Evolutionary conservation across 1,139 yeast genomes (phyloP), one percentile per base, ranked within the genome.

Genomic region (Debaryomyces fabryi): DNA sequence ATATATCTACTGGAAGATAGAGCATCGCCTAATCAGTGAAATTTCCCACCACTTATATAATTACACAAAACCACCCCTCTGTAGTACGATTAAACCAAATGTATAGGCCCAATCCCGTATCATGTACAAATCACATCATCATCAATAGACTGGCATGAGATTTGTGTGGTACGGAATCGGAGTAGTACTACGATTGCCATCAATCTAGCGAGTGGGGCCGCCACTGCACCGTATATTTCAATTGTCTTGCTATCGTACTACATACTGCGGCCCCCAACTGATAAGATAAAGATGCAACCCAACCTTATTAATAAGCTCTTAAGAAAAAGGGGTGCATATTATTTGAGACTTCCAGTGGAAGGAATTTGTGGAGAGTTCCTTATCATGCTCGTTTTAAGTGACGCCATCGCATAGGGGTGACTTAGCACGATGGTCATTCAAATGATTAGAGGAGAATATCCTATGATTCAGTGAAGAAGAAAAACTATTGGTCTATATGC

Each of bases 201-300:
- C 30, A 27, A n/a, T 1, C 10, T 9, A 32, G 13, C 18, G 16
- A 32, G 35, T n/a, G 35, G 16, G 37, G 43, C 16, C 6, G 27
- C 36, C 18, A 35, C 38, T n/a, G 16, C 20, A 34, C 16, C 12
- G 27, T 24, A 24, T 24, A 9, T 24, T 24, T 34, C 35, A 8
- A 29, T 30, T 40, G 35, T 29, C 25, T 40, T 40, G 43, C 43
- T 40, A 40, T 40, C 43, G 36, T 18, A 12, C 36, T 40, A 40
- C 43, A 40, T 40, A 20, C 13, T 29, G 27, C 37, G 43, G 16
- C 40, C 24, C n/a, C 32, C 30, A 21, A n/a, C 18, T 25, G 40
- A 37, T 37, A 37, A 37, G 40, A 37, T 37, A 37, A 37, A 20
- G 25, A 33, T 12, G 37, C 24, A 16, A 21, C 10, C 24, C 18